These are phyloP conservation scores for Chlorella sp. DNA, from an alignment of 139 green algal genomes.

Conservation along the genomic window DNA sequence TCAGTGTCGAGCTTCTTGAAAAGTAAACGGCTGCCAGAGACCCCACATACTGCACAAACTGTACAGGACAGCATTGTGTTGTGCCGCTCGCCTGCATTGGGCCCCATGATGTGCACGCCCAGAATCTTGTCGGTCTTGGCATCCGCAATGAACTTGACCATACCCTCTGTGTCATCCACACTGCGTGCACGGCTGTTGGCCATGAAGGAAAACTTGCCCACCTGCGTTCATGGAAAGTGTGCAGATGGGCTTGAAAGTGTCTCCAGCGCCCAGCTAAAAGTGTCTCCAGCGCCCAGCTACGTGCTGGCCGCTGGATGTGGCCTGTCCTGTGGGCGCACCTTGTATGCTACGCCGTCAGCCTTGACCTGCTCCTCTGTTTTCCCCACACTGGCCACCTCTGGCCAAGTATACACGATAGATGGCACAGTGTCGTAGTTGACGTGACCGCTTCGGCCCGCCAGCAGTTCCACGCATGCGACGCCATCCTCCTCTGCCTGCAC, in stretches of 20 bases:
- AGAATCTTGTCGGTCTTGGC: slow-evolving; percentile 86
- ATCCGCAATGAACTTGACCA: slow-evolving; percentile 94
- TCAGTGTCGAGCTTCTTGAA: too few species aligned
- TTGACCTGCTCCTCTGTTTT: slow-evolving; percentile 90
- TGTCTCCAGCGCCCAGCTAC: too few species aligned
- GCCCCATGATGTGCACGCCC: slow-evolving; percentile 95
- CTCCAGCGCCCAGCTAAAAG: not conserved
- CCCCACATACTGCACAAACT: not conserved
- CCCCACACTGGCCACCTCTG: slow-evolving; percentile 89
- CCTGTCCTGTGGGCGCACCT: too few species aligned
- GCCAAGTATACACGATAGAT: slow-evolving; percentile 97
- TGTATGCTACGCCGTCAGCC: slow-evolving; percentile 77
- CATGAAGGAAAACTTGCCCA: slow-evolving; percentile 97
- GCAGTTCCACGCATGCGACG: slow-evolving; percentile 94
- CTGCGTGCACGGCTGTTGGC: slow-evolving; percentile 95
- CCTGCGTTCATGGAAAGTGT: too few species aligned
- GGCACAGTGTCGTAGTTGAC: slow-evolving; percentile 99
- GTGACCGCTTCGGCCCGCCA: slow-evolving; percentile 92
- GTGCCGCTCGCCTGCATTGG: slow-evolving; percentile 87
- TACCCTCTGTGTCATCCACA: slow-evolving; percentile 89
- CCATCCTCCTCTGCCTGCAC: slow-evolving; percentile 96
- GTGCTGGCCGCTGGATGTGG: too few species aligned
- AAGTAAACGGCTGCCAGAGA: too few species aligned
- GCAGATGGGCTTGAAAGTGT: too few species aligned
- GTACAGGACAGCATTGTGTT: too few species aligned